A percentile compares a stretch with the other conserved stretches of the same genome.
Evolutionary conservation across 1,139 yeast species (phyloP).

Genomic region (Protomyces pachydermus): DNA sequence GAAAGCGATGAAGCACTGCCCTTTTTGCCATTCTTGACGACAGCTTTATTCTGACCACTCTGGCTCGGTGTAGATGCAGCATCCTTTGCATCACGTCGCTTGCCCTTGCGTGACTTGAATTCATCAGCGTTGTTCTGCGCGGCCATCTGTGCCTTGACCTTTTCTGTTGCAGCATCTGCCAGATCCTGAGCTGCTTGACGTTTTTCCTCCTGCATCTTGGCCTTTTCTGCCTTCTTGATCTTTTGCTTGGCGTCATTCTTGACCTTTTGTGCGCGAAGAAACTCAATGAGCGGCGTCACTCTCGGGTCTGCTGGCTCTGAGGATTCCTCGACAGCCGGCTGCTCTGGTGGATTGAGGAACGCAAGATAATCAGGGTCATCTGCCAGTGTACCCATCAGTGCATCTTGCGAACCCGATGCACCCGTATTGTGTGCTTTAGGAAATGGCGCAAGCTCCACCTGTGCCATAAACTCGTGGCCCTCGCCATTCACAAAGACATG

Average conservation of each 20-base stretch:
- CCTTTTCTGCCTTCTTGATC: slow-evolving; percentile 14
- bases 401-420: slow-evolving; percentile 6
- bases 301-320: neutral
- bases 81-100: neutral
- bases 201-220: slow-evolving; percentile 29
- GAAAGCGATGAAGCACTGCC: neutral
- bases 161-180: slow-evolving; percentile 1
- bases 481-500: slow-evolving; percentile 25
- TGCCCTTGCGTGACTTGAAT: neutral
- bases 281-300: slow-evolving; percentile 30
- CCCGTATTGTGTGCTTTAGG: slow-evolving; percentile 29
- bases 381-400: neutral
- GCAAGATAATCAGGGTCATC: slow-evolving; percentile 32
- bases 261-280: slow-evolving; percentile 27
- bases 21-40: neutral
- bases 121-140: neutral
- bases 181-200: slow-evolving; percentile 14
- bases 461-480: slow-evolving; percentile 28
- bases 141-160: neutral
- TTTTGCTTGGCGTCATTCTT: slow-evolving; percentile 18
- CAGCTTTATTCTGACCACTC: neutral
- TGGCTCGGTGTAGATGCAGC: neutral
- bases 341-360: slow-evolving; percentile 28
- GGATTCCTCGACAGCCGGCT: slow-evolving; percentile 7
- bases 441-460: slow-evolving; percentile 33